Base-by-base conservation (phyloP, 192 early-diverging fungal species). In the Coemansia sp. region DNA sequence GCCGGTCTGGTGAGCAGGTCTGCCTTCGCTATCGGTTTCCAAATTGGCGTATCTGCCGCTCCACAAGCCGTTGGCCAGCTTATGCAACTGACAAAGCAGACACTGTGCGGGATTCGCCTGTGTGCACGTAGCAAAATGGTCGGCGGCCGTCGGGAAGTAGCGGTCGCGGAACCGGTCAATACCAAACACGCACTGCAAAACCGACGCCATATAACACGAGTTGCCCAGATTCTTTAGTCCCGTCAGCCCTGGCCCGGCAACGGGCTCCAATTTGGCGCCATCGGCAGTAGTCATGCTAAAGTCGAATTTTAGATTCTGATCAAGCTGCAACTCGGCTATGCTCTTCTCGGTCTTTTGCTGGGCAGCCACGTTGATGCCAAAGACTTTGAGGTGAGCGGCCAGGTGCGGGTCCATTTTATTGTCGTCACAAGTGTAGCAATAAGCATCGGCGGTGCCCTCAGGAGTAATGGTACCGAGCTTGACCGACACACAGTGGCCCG, bases 401-500 rank as follows among this genome's bases (percentile, higher is more conserved):
- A 99, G 81, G n/a, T 87, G 62, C 19, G 90, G 90, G 75, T 97
- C 94, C 42, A 92, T 66, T 32, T 85, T 83, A 39, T 90, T 92
- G 55, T 97, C 93, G 66, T 94, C 89, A 75, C 94, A 95, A 2
- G 69, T 44, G 63, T 81, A 84, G 72, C 84, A 77, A 67, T 85
- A 96, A 84, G 76, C 69, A 48, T 84, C 93, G 39, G 94, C 97
- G 3, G 90, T 91, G 64, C 97, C 97, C 76, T 99, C 96, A 46
- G 96, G 95, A 6, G 96, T 97, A 57, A 99, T 98, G 4, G 97
- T 96, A 9, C 97, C 97, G 8, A 98, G 86, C 69, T 99, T 99
- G 46, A 91, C 89, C 19, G 92, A 86, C 2, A 98, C 90, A 9
- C 86, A 85, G 75, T 99, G 97, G 0, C 87, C 86, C 0, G 94